A percentile compares a stretch with the other conserved stretches of the same genome.
phyloP scores from a whole-genome alignment of 1,284 basidiomycete species.

The Tilletia setariae region DNA sequence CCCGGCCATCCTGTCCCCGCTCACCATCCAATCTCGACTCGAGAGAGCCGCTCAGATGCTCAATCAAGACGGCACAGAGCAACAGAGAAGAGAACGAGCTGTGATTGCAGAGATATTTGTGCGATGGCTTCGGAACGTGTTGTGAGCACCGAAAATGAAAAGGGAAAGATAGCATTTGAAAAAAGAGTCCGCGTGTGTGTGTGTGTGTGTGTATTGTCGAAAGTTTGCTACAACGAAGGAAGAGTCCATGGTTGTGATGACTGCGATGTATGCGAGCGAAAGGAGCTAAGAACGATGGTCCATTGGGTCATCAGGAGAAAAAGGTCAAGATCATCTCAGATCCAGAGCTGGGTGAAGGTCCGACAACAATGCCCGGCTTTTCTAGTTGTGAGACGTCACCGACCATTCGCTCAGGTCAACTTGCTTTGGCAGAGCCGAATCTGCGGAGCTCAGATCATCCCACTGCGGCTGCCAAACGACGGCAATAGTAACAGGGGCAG shows the following conservation, averaged over 20 bases:
- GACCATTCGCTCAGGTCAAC: conserved; percentile 46
- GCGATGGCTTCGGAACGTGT: not conserved
- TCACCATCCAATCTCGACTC: not conserved
- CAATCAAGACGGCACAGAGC: not conserved
- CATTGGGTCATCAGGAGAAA: not conserved
- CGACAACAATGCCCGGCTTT: no score
- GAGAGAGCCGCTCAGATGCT: not conserved
- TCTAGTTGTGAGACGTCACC: conserved; percentile 46
- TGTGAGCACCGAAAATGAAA: not conserved
- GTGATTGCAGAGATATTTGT: not conserved
- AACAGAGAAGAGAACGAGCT: not conserved
- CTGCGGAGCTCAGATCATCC: conserved; percentile 31
- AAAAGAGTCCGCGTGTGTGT: no score
- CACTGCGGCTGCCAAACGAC: conserved; percentile 55
- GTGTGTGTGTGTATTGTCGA: no score
- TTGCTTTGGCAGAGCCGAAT: conserved; percentile 38
- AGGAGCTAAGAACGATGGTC: not conserved
- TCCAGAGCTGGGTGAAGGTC: not conserved
- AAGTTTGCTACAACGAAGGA: no score
- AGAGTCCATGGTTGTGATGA: no score
- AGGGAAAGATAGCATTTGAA: no score
- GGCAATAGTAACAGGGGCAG: conserved; percentile 61
- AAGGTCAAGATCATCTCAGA: no score
- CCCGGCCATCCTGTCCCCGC: not conserved
- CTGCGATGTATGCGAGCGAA: not conserved